These are phyloP conservation scores for Colletotrichum caudatum DNA, from an alignment of 2,329 filamentous ascomycete species.

Conservation along the genomic window DNA sequence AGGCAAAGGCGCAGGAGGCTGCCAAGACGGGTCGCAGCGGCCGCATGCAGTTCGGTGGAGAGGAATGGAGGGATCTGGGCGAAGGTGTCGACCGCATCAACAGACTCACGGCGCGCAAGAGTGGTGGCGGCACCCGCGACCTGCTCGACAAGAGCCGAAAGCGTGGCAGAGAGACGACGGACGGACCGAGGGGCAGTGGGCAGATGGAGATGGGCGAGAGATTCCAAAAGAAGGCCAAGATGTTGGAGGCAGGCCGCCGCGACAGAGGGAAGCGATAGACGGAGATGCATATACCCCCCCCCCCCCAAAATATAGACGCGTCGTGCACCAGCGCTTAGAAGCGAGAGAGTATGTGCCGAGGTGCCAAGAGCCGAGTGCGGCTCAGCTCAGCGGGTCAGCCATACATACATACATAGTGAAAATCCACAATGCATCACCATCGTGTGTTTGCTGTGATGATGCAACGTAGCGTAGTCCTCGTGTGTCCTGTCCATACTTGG, in stretches of 20 bases:
- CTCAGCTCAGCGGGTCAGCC: not conserved
- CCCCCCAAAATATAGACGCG: slow-evolving; percentile 1
- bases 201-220: slow-evolving; percentile 76
- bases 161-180: slow-evolving; percentile 74
- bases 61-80: slow-evolving; percentile 90
- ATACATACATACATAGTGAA: not conserved
- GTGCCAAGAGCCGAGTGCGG: not conserved
- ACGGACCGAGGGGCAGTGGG: slow-evolving; percentile 76
- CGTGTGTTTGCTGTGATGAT: not conserved
- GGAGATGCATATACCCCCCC: slow-evolving; percentile 19
- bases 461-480: not conserved
- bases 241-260: slow-evolving; percentile 60
- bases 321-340: not conserved
- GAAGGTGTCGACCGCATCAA: slow-evolving; percentile 90
- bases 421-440: not conserved
- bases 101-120: slow-evolving; percentile 79
- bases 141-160: slow-evolving; percentile 89
- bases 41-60: slow-evolving; percentile 83
- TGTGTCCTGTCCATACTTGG: not conserved
- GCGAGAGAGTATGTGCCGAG: slow-evolving; percentile 20
- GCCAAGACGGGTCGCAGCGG: slow-evolving; percentile 62
- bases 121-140: slow-evolving; percentile 66
- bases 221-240: slow-evolving; percentile 77
- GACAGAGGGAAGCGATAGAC: slow-evolving; percentile 58
- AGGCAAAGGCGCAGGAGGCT: slow-evolving; percentile 77